Evolutionary conservation across 176 grass and related monocot species (phyloP).

Genomic region (Oropetium thomaeum): DNA sequence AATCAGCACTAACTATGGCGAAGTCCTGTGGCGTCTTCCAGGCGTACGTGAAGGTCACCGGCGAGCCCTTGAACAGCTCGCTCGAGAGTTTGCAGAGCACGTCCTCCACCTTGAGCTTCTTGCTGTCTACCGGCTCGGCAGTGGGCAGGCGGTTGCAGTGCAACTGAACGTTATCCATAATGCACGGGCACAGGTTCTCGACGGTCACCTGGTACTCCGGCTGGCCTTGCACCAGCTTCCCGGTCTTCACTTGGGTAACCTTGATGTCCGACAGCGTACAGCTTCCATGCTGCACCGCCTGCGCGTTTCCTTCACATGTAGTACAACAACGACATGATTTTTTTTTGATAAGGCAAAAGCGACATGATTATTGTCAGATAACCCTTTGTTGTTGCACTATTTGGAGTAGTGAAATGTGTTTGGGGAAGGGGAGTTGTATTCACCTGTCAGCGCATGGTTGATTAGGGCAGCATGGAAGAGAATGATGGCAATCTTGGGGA

Average conservation of each 20-base stretch:
- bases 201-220: constrained; percentile 25
- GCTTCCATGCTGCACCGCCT: neutral
- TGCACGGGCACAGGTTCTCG: constrained; percentile 1
- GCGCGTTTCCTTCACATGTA: too few relatives aligned
- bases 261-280: too few relatives aligned
- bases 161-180: neutral
- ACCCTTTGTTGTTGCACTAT: too few relatives aligned
- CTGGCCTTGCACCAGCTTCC: neutral
- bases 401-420: too few relatives aligned
- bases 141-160: constrained; percentile 2
- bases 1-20: neutral
- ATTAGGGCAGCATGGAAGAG: too few relatives aligned
- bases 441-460: too few relatives aligned
- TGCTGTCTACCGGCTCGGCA: neutral
- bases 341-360: too few relatives aligned
- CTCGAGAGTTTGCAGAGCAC: constrained; percentile 8
- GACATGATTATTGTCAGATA: too few relatives aligned
- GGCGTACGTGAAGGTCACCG: constrained; percentile 20
- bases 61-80: neutral
- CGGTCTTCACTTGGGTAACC: neutral
- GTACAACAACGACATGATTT: too few relatives aligned
- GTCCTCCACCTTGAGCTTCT: neutral
- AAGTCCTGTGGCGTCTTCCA: constrained; percentile 16
- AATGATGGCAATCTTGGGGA: too few relatives aligned
- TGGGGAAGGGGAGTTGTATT: too few relatives aligned